phyloP scores from a whole-genome alignment of 2,329 filamentous ascomycete genomes.

The Cladophialophora yegresii region DNA sequence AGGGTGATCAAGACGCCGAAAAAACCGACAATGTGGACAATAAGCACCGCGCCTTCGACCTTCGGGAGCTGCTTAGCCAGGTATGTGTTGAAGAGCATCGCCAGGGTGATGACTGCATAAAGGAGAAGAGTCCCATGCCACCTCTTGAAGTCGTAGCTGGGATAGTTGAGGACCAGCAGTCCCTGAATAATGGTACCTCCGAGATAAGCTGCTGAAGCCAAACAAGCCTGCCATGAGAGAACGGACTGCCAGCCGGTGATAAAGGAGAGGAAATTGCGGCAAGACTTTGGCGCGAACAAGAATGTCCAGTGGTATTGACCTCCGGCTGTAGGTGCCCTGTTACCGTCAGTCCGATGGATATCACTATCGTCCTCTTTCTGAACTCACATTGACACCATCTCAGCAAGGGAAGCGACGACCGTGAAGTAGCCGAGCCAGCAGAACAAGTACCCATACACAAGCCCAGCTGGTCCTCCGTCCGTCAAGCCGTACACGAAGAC shows the following conservation, averaged over 20 bases:
- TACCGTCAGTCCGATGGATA: slow-evolving; percentile 5
- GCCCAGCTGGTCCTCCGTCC: slow-evolving; percentile 42
- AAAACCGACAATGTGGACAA: slow-evolving; percentile 36
- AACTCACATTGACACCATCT: slow-evolving; percentile 42
- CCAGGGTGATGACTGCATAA: slow-evolving; percentile 52
- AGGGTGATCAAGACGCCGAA: slow-evolving; percentile 46
- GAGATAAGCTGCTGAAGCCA: slow-evolving; percentile 48
- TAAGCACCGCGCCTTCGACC: slow-evolving; percentile 29
- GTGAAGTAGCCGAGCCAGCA: slow-evolving; percentile 40
- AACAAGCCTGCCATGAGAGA: slow-evolving; percentile 50
- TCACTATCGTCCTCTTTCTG: neutral
- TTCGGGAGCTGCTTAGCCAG: slow-evolving; percentile 40
- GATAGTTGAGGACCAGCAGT: slow-evolving; percentile 46
- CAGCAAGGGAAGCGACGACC: slow-evolving; percentile 39
- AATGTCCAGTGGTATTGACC: slow-evolving; percentile 46
- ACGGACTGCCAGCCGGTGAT: slow-evolving; percentile 49
- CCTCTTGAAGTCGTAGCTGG: slow-evolving; percentile 44
- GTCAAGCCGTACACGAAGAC: slow-evolving; percentile 28
- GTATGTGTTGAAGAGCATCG: slow-evolving; percentile 55
- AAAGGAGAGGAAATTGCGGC: slow-evolving; percentile 34
- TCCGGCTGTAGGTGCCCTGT: slow-evolving; percentile 41
- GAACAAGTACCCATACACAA: slow-evolving; percentile 42
- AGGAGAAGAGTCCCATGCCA: slow-evolving; percentile 57
- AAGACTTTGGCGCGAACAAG: slow-evolving; percentile 35
- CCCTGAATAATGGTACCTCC: slow-evolving; percentile 51